Evolutionary conservation across 1,284 basidiomycete genomes (phyloP), one percentile per base, ranked within the genome.

Genomic region (Boletus semigastroideus): DNA sequence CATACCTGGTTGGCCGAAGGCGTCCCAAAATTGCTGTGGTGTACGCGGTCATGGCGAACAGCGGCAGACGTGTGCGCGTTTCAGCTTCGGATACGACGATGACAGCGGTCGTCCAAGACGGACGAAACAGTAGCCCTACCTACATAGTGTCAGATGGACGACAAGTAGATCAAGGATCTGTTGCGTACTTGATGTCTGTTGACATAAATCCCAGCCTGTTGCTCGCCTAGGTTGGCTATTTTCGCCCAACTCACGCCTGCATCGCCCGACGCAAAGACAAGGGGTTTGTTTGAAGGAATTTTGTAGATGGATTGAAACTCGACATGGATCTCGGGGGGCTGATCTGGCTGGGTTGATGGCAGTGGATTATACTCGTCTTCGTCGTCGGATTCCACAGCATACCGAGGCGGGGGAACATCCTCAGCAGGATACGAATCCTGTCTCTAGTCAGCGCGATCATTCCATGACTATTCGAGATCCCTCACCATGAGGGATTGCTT

Each of bases 371-470:
- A 72, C 57, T 85, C 82, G 53, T 86, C 83, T 58, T 85, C 83
- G 12, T 86, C 84, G 52, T 86, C 84, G 2, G 84, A 86, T 62
- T 86, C 84, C 46, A 85, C 69, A 33, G 78, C 79, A 54, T 86
- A 76, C 48, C 84, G 77, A 30, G 84, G 79, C 1, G 84, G 79
- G 8, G 72, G 68, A 36, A 73, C 70, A 59, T 86, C 84, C 54
- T 74, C 73, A 20, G 85, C 71, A 10, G 81, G 78, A 61, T 86
- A 77, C 19, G 74, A 54, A 55, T 83, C 78, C 80, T 83, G 52
- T 19, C 50, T 33, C n/a, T 16, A 13, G 10, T 57, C 36, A 51
- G 43, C 42, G 10, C 38, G 25, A 25, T 25, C 11, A 42, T 41
- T 43, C 5, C 17, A 19, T 25, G 28, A 33, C 19, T 5, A 7